Percentiles rank a stretch among this genome's conserved stretches.
Conservation (phyloP, 2,329 filamentous ascomycete species). For the Fusarium sp. region DNA sequence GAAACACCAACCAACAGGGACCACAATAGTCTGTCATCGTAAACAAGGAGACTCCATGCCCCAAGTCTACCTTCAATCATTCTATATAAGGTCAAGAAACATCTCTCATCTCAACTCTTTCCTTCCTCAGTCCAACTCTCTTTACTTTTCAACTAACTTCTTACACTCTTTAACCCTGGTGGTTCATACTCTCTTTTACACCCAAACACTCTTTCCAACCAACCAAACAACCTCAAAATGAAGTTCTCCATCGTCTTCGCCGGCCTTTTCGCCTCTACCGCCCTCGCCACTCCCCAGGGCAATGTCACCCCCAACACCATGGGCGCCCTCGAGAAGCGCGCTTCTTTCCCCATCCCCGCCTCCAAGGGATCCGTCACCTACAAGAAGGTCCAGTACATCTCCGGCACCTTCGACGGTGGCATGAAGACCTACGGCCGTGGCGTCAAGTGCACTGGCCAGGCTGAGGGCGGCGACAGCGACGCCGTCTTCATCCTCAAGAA, state of each 20-base stretch:
- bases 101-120: not conserved
- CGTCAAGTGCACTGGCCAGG: conserved; percentile 37
- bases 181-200: conserved; percentile 39
- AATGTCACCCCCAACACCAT: conserved; percentile 42
- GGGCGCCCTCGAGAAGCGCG: conserved; percentile 41
- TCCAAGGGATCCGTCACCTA: conserved; percentile 45
- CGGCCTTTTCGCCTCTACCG: conserved; percentile 38
- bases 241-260: conserved; percentile 42
- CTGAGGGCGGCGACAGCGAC: conserved; percentile 28
- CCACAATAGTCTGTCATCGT: not conserved
- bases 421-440: conserved; percentile 43
- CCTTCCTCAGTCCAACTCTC: conserved; percentile 14
- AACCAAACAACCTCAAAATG: conserved; percentile 29
- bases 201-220: not conserved
- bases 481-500: conserved; percentile 42
- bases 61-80: not conserved
- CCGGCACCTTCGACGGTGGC: conserved; percentile 31
- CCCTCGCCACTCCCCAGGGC: conserved; percentile 39
- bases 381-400: conserved; percentile 30
- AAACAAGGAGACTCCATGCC: not conserved
- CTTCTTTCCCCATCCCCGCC: conserved; percentile 40
- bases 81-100: conserved; percentile 9
- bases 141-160: conserved; percentile 22
- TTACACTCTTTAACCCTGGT: conserved; percentile 41
- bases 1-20: conserved; percentile 8